Evolutionary conservation across 208 protist genomes (phyloP), one percentile per base, ranked within the genome.

Genomic region (Naegleria gruberi): DNA sequence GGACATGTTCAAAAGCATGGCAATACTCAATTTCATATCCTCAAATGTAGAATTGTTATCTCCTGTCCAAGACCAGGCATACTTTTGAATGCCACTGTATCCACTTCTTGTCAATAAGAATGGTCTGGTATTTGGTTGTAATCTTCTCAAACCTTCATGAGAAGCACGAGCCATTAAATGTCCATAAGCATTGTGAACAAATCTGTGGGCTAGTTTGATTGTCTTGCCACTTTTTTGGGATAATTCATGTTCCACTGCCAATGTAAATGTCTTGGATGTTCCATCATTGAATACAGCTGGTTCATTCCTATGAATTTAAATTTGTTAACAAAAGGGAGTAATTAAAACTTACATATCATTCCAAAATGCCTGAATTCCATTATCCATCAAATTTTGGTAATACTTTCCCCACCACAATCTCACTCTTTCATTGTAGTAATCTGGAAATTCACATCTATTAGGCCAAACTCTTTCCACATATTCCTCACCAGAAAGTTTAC

Each of bases 1-100:
- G 26, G 95, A 87, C 88, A 97, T 95, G 15, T 91, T 90, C 12
- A 98, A 77, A 34, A 97, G 94, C 47, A 94, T 94, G 26, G 94
- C 81, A 89, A 98, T 97, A 1, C 93, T 95, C 4, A 89, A 3
- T 15, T 55, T n/a, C 43, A 87, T 41, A 51, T 34, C 23, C 1
- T 51, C 65, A 26, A 40, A 93, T 30, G 45, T 85, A 17, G 47
- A 40, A 34, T 90, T 34, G 90, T 97, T 97, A 91, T 97, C 96
- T 55, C 96, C 96, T n/a, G 97, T 93, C 96, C 96, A 98, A 91
- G 97, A 94, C 26, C 73, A 86, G 26, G n/a, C 55, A 73, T 91
- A 41, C 41, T 26, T 23, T n/a, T 93, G 93, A 2, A 88, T 91
- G 45, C 93, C 93, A 65, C 92, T 46, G 82, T 93, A 95, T 15